Evolutionary conservation across 2,329 filamentous ascomycete genomes (phyloP).

Genomic region (Diaporthe humulicola): DNA sequence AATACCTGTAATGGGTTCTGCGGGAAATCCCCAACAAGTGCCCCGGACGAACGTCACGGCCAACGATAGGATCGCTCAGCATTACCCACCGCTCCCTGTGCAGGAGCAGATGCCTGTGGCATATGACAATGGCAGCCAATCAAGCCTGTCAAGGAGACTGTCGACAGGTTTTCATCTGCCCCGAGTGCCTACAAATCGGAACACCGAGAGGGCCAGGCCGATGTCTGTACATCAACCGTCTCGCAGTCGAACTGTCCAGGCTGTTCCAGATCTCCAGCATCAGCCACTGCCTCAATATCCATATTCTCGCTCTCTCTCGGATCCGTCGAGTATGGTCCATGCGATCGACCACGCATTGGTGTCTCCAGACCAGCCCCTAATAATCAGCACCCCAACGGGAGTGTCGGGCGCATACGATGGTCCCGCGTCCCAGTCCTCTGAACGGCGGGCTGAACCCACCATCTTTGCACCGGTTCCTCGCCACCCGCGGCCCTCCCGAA

Average conservation of each 20-base stretch:
- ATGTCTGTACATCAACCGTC: constrained; percentile 30
- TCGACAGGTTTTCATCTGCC: constrained; percentile 60
- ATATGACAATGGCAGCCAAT: constrained; percentile 53
- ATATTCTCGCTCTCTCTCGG: constrained; percentile 28
- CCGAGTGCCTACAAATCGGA: constrained; percentile 53
- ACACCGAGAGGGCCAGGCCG: constrained; percentile 40
- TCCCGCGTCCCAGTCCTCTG: constrained; percentile 52
- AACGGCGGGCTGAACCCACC: constrained; percentile 54
- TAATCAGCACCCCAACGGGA: constrained; percentile 72
- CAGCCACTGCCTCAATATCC: constrained; percentile 30
- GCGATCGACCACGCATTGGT: constrained; percentile 42
- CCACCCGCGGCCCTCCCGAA: constrained; percentile 58
- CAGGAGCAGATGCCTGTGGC: constrained; percentile 56
- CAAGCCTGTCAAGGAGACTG: constrained; percentile 54
- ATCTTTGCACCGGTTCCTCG: constrained; percentile 67
- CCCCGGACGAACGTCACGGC: constrained; percentile 50
- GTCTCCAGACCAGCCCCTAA: constrained; percentile 65
- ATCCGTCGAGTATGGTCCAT: constrained; percentile 40
- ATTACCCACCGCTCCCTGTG: constrained; percentile 54
- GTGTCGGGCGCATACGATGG: constrained; percentile 66
- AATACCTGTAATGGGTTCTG: constrained; percentile 40
- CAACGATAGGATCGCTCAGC: constrained; percentile 50
- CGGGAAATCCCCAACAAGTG: constrained; percentile 58
- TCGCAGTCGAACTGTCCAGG: constrained; percentile 25
- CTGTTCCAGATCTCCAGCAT: constrained; percentile 25